phyloP scores from a whole-genome alignment of 345 rosid genomes.

The Brassica rapa region DNA sequence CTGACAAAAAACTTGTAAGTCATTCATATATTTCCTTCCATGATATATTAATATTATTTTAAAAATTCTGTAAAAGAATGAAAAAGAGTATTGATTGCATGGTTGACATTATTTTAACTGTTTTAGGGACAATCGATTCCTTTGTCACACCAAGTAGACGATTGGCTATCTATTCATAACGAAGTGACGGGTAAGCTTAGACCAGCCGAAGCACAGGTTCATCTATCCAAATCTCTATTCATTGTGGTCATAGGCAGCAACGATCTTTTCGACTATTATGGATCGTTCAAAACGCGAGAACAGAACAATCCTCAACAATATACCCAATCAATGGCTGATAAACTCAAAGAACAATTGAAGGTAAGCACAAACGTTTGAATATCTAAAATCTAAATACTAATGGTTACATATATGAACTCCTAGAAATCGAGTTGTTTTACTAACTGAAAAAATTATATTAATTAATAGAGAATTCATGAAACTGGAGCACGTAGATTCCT shows the following conservation, averaged over 20 bases:
- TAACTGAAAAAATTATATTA: background rate
- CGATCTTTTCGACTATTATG: constrained; percentile 57
- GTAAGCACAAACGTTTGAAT: constrained; percentile 39
- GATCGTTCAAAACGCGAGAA: constrained; percentile 42
- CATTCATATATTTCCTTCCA: background rate
- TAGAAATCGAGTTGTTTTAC: background rate
- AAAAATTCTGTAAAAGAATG: background rate
- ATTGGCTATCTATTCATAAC: constrained; percentile 35
- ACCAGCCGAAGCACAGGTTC: constrained; percentile 40
- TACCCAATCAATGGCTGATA: constrained; percentile 46
- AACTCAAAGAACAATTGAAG: constrained; percentile 60
- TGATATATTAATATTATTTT: background rate
- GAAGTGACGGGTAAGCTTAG: constrained; percentile 39
- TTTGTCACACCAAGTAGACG: constrained; percentile 51
- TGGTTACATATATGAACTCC: background rate
- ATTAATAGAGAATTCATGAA: constrained; percentile 44
- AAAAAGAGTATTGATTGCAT: background rate
- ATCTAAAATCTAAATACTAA: constrained; percentile 1
- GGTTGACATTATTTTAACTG: background rate
- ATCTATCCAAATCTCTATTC: constrained; percentile 56
- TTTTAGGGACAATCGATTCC: constrained; percentile 51
- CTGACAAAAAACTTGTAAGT: background rate
- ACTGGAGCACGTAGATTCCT: constrained; percentile 57
- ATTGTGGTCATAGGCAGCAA: constrained; percentile 62
- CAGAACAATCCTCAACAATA: constrained; percentile 46